These are phyloP conservation scores for Nemania diffusa DNA, from an alignment of 2,329 filamentous ascomycete species.

Conservation along the genomic window DNA sequence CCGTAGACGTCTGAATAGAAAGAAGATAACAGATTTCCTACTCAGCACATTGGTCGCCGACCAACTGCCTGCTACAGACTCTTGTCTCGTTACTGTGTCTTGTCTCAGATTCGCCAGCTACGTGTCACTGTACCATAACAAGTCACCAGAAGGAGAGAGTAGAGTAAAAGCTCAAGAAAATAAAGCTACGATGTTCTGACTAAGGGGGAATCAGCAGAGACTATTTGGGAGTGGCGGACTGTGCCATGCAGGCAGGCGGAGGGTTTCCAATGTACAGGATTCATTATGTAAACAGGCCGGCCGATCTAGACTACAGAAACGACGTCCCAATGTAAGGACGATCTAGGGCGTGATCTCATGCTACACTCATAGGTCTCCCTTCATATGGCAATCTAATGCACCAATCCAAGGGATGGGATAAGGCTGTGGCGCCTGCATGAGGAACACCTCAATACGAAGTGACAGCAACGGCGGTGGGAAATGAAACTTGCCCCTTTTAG, in stretches of 20 bases:
- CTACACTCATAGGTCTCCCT: conserved; percentile 2
- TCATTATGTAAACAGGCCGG: no score
- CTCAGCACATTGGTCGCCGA: neutral
- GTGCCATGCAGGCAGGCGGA: neutral
- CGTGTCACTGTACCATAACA: neutral
- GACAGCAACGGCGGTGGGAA: neutral
- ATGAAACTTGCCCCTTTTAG: neutral
- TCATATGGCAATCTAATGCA: neutral
- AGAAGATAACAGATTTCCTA: neutral
- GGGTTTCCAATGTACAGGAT: neutral
- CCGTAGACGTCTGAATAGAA: neutral
- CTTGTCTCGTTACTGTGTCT: neutral
- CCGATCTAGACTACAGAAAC: neutral
- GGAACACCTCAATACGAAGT: neutral
- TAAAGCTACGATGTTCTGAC: neutral
- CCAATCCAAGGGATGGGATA: neutral
- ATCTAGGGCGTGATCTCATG: conserved; percentile 11
- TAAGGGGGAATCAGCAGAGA: neutral
- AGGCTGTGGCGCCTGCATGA: neutral
- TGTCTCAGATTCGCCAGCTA: neutral
- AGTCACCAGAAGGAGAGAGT: neutral
- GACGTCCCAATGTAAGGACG: neutral
- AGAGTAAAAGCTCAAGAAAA: neutral
- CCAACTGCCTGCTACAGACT: neutral
- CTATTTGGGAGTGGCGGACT: neutral